Conservation (phyloP, 345 rosid genomes). For the Melaleuca quinquenervia region DNA sequence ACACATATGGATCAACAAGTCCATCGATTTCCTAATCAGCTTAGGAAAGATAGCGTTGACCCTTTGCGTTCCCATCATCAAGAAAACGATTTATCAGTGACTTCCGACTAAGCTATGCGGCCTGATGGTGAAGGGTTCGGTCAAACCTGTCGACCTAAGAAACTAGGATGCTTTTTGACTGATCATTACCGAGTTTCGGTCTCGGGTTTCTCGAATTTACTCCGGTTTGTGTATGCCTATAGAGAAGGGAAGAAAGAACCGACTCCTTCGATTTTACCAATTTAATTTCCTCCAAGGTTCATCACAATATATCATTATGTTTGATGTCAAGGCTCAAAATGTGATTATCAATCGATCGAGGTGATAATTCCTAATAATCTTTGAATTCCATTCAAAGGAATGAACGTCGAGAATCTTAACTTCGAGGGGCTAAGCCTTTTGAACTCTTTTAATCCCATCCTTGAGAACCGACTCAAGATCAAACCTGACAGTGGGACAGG, state of each 20-base stretch:
- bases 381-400: background rate
- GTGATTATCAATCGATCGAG: background rate
- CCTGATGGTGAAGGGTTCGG: background rate
- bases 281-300: background rate
- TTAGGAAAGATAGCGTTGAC: background rate
- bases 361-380: background rate
- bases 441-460: background rate
- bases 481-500: background rate
- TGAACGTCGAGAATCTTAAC: background rate
- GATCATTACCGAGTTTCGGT: background rate
- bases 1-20: background rate
- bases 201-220: background rate
- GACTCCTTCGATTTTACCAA: background rate
- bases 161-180: background rate
- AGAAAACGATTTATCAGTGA: background rate
- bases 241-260: background rate
- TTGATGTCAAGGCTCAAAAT: background rate
- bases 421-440: background rate
- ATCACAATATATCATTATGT: background rate
- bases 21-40: background rate
- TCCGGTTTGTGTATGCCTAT: background rate
- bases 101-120: background rate
- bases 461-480: background rate
- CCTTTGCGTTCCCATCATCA: background rate
- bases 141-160: background rate